Percentiles rank a stretch among this genome's conserved stretches.
phyloP scores from a whole-genome alignment of 306 rosid genomes.

The Mimosa pudica region DNA sequence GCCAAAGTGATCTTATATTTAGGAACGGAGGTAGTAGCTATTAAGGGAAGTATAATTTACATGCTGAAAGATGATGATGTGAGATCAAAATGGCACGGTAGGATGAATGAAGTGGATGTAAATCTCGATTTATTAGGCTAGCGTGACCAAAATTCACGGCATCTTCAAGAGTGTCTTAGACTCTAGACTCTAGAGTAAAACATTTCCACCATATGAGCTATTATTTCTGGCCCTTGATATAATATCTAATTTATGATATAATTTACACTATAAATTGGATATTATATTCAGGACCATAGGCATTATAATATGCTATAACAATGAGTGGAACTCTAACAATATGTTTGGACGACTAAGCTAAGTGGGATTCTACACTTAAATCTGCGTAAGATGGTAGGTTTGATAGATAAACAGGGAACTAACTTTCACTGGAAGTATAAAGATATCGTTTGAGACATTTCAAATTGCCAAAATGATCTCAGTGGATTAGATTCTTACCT shows the following conservation, averaged over 20 bases:
- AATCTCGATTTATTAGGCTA: background rate
- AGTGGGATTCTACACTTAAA: conserved; percentile 28
- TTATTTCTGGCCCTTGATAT: too few species aligned
- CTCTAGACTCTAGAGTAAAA: too few species aligned
- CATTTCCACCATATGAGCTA: background rate
- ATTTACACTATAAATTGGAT: too few species aligned
- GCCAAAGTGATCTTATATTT: too few species aligned
- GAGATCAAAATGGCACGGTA: background rate
- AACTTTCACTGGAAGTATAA: conserved; percentile 37
- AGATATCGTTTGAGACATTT: conserved; percentile 43
- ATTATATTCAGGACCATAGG: too few species aligned
- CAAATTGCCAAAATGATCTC: conserved; percentile 46
- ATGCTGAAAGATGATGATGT: background rate
- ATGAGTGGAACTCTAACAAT: conserved; percentile 8
- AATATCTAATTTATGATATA: too few species aligned
- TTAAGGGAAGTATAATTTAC: background rate
- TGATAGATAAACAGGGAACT: conserved; percentile 13
- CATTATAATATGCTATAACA: background rate
- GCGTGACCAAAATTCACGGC: too few species aligned
- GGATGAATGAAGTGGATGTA: background rate
- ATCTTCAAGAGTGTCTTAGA: too few species aligned
- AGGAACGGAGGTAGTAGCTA: too few species aligned
- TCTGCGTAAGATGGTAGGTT: conserved; percentile 7
- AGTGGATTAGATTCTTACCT: conserved; percentile 46
- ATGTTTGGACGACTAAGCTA: conserved; percentile 21